Conservation (phyloP, 495 filamentous ascomycete genomes). For the Pseudevernia furfuracea region DNA sequence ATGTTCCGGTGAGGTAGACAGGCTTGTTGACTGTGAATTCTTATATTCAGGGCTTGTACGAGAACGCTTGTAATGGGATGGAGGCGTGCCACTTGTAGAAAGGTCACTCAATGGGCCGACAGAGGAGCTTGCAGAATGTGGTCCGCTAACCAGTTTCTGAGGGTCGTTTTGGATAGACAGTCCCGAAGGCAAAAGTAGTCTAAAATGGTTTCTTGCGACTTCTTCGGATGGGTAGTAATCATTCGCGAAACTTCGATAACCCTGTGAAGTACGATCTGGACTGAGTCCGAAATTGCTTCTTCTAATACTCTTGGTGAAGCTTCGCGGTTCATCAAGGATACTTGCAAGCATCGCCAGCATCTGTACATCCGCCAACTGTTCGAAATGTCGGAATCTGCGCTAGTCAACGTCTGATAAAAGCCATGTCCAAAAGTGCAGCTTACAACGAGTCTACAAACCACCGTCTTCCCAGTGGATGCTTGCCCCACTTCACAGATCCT, state of each 20-base stretch:
- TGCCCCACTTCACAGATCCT: conserved; percentile 74
- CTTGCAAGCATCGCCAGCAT: conserved; percentile 95
- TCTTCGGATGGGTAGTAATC: conserved; percentile 62
- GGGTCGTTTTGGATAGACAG: conserved; percentile 7
- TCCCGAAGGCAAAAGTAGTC: conserved; percentile 20
- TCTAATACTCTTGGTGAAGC: too few species aligned
- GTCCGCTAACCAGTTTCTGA: conserved; percentile 13
- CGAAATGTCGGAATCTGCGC: conserved; percentile 63
- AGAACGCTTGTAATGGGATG: conserved; percentile 27
- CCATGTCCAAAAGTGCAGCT: background rate
- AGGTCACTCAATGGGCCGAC: conserved; percentile 31
- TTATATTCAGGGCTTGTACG: conserved; percentile 29
- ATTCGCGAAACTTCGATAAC: conserved; percentile 42
- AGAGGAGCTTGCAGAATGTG: conserved; percentile 21
- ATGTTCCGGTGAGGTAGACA: conserved; percentile 67
- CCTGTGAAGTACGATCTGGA: background rate
- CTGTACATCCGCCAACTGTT: conserved; percentile 71
- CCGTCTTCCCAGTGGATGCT: conserved; percentile 66
- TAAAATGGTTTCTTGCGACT: conserved; percentile 45
- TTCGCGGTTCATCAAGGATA: conserved; percentile 58
- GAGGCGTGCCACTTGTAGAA: conserved; percentile 62
- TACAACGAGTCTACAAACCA: conserved; percentile 55
- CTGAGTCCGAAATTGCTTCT: background rate
- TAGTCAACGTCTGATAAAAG: conserved; percentile 24
- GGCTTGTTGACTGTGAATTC: conserved; percentile 43